Conservation (phyloP, 225 moss, liverwort and hornwort genomes). For the Antitrichia curtipendula region DNA sequence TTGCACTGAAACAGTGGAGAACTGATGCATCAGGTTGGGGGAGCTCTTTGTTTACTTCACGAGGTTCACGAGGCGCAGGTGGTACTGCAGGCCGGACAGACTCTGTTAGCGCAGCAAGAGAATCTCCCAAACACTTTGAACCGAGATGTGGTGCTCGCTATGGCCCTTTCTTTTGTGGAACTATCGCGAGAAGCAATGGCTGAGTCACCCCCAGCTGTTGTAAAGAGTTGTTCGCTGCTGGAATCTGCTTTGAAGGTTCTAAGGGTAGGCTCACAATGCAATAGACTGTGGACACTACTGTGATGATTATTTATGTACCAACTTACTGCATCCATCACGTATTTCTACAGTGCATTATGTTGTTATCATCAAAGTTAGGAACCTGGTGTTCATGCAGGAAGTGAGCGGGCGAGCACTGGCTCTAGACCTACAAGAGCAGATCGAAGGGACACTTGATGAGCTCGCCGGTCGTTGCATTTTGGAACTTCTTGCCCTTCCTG, state of each 20-base stretch:
- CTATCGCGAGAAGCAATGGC: slow-evolving; percentile 79
- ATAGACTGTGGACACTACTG: neutral
- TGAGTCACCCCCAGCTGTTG: slow-evolving; percentile 56
- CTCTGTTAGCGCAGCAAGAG: slow-evolving; percentile 51
- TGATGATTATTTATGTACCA: neutral
- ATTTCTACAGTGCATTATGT: neutral
- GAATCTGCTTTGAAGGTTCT: slow-evolving; percentile 69
- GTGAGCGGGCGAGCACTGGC: slow-evolving; percentile 61
- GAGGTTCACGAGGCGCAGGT: slow-evolving; percentile 85
- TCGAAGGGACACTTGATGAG: slow-evolving; percentile 78
- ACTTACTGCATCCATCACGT: neutral
- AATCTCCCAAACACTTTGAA: slow-evolving; percentile 49
- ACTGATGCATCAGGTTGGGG: slow-evolving; percentile 48
- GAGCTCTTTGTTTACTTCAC: slow-evolving; percentile 80
- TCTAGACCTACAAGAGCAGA: slow-evolving; percentile 66
- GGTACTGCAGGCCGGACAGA: slow-evolving; percentile 75
- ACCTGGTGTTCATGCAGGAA: slow-evolving; percentile 42
- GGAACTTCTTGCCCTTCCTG: slow-evolving; percentile 64
- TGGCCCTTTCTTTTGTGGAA: slow-evolving; percentile 85
- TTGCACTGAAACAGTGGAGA: neutral
- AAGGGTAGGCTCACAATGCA: slow-evolving; percentile 21
- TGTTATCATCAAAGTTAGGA: neutral
- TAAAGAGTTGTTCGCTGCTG: slow-evolving; percentile 75
- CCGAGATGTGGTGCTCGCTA: slow-evolving; percentile 69
- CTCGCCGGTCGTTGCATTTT: slow-evolving; percentile 67